Base-by-base conservation (phyloP, 768 basidiomycete species). In the Trametes elegans region DNA sequence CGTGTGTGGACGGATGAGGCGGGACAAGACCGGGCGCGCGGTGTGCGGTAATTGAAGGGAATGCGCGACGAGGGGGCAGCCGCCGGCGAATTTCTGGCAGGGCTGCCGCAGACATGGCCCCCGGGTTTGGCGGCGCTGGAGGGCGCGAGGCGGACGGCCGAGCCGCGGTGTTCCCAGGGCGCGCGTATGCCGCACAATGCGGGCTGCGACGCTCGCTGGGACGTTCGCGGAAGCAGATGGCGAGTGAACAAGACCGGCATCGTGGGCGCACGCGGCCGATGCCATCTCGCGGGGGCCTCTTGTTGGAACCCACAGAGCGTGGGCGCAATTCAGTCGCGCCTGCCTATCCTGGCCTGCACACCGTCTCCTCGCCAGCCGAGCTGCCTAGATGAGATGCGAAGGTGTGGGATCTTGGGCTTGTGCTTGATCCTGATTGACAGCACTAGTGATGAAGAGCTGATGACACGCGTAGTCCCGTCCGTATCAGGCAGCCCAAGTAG, bases 181-280 rank as follows among this genome's bases (percentile, higher is more conserved):
- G n/a, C n/a, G n/a, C n/a, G n/a, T n/a, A n/a, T n/a, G n/a, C n/a
- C n/a, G n/a, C n/a, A 35, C 34, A 35, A 35, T 35, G n/a, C 13
- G 13, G 34, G n/a, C n/a, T n/a, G 13, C 34, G 13, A 5, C 34
- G 34, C 34, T 14, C 13, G 41, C 26, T 32, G 13, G 16, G 34
- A 46, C 45, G n/a, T 10, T 46, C 45, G 45, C 45, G 45, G 45
- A 46, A 46, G 45, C 45, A 46, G 34, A 46, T 46, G 11, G 43
- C 16, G 6, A 41, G 40, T 19, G 40, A 41, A 41, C 40, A 41
- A 41, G 21, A 28, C 42, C 5, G 13, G 38, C n/a, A 40, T 40
- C n/a, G 21, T n/a, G n/a, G n/a, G n/a, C n/a, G n/a, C n/a, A n/a
- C n/a, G n/a, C n/a, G n/a, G n/a, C n/a, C n/a, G n/a, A n/a, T n/a